Base-by-base conservation (phyloP, 2,329 filamentous ascomycete species). In the Basipetospora chlamydospora region DNA sequence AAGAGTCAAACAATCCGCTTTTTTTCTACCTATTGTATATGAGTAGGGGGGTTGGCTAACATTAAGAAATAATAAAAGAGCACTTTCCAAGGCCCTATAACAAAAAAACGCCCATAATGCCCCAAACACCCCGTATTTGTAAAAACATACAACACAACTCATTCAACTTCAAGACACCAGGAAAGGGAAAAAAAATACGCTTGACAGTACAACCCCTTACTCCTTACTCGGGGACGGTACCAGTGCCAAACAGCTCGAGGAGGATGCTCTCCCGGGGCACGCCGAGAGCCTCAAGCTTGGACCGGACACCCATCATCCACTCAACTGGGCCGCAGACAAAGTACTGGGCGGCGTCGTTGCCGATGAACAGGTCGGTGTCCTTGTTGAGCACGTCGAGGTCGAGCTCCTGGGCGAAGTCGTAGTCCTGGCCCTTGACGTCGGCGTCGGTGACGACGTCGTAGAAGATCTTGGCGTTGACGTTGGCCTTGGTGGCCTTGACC, bases 251-350 rank as follows among this genome's bases (percentile, higher is more conserved):
- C 21, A 80, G 53, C 55, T 86, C 80, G 44, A 82, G 63, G 47
- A 75, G 68, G 38, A 82, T 65, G 44, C 72, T 67, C 21, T 64
- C 63, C n/a, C 55, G 53, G 1, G 60, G 54, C 2, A 85, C 76
- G 1, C 77, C 77, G 38, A 61, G 54, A 3, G 47, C 57, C 45
- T 64, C 56, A 39, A 86, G 58, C 44, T 59, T 64, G 6, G 56
- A 53, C 43, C 70, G 60, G 16, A 70, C 58, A 26, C 72, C 67
- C 8, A 64, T 47, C 82, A 87, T 87, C 61, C 85, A 87, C 6
- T 53, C 50, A 41, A 66, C 63, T 0, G 81, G 80, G 0, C 81
- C 82, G 48, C 82, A 87, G 37, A 83, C 58, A 46, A 71, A 86
- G 53, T 85, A 87, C 47, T 75, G 61, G 0, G 81, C 64, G 29